Evolutionary conservation across 768 basidiomycete genomes (phyloP), one percentile per base, ranked within the genome.

Genomic region (Tricholoma sp.): DNA sequence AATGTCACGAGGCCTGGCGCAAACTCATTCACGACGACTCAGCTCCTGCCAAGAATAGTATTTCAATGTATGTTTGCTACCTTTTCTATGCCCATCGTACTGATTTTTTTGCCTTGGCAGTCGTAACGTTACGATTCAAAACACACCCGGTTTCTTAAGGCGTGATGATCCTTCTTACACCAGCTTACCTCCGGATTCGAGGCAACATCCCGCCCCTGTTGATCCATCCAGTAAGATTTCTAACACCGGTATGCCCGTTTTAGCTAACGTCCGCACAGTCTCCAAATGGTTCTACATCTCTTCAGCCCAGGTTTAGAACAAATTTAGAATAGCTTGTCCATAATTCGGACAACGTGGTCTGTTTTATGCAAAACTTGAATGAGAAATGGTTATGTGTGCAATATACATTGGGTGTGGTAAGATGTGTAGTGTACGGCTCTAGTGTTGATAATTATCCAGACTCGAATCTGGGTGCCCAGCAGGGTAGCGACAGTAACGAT

Each of bases 1-100:
- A 99, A 72, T 95, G 92, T 76, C 89, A 98, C 71, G 97, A 98
- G 73, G 91, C 97, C 35, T 99, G 97, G 97, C 91, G 94, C 67
- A 91, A 91, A 68, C 83, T 99, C 65, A 81, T 94, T 71, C 76
- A 75, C 53, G 93, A 94, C 60, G 90, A 97, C 24, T 27, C 24
- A 62, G 77, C 73, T 60, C 83, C 86, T 41, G 84, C 88, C 60
- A 88, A 86, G 76, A 88, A 89, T 71, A 89, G 94, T 57, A 68
- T 98, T 57, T 86, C 90, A 60, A 94, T 94, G 96, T 97, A 65
- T 55, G 91, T 77, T 16, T 21, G 24, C 39, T 18, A 41, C 35
- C 1, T 11, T 31, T 56, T 39, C 7, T 14, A 41, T 41, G 22
- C 54, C 14, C 3, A n/a, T 58, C 31, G 24, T 54, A 29, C 50